Conservation (phyloP, 129 eudicot genomes). For the Heracleum sosnowskyi region DNA sequence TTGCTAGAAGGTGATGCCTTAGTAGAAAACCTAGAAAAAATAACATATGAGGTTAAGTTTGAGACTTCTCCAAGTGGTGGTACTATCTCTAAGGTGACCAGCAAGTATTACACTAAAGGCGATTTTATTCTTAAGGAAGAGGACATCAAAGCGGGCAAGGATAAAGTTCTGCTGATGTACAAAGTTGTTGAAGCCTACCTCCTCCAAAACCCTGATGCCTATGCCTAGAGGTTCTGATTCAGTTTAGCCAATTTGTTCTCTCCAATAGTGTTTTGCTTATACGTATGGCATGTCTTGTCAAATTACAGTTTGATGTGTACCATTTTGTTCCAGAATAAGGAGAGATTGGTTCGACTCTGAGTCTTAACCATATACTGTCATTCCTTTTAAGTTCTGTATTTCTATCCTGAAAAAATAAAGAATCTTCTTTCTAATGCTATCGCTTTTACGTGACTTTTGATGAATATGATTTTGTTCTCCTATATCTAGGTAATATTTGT, state of each 20-base stretch:
- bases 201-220: conserved; percentile 1
- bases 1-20: conserved; percentile 1
- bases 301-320: neutral
- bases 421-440: neutral
- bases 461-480: neutral
- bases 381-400: neutral
- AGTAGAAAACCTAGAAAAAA: neutral
- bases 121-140: neutral
- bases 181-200: conserved; percentile 4
- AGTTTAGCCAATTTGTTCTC: neutral
- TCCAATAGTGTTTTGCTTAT: neutral
- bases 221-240: neutral
- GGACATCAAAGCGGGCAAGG: neutral
- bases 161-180: neutral
- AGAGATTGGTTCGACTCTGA: neutral
- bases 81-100: conserved; percentile 1
- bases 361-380: neutral
- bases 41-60: neutral
- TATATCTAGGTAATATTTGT: no score
- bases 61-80: neutral
- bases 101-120: neutral
- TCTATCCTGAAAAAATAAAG: neutral
- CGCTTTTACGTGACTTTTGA: neutral
- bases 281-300: neutral
- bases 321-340: neutral